phyloP scores from a whole-genome alignment of 1,139 yeast genomes.

The Lodderomyces metapsilosis region DNA sequence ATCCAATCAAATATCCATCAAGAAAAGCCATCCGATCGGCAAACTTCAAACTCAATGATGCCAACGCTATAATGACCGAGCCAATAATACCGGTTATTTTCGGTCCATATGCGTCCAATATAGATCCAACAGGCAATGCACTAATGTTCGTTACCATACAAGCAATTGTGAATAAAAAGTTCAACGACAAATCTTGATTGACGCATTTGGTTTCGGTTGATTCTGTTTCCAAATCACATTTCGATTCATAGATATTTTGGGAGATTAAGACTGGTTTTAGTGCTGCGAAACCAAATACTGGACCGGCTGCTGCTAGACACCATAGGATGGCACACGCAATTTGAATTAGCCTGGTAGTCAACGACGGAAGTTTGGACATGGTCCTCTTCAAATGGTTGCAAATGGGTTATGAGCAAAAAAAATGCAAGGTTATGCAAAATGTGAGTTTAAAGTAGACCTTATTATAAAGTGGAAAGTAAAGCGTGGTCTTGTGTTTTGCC shows the following conservation, averaged over 20 bases:
- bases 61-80: constrained; percentile 51
- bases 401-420: neutral
- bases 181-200: constrained; percentile 76
- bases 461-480: too few species aligned
- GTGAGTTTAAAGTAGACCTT: too few species aligned
- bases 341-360: constrained; percentile 24
- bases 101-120: constrained; percentile 80
- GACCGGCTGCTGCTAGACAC: constrained; percentile 92
- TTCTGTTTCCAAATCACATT: constrained; percentile 39
- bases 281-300: constrained; percentile 93
- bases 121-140: constrained; percentile 77
- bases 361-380: constrained; percentile 15
- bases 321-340: constrained; percentile 68
- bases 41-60: constrained; percentile 48
- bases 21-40: constrained; percentile 26
- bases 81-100: constrained; percentile 77
- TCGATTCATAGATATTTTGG: constrained; percentile 71
- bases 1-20: constrained; percentile 51
- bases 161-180: constrained; percentile 79
- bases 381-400: neutral
- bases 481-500: too few species aligned
- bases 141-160: constrained; percentile 85
- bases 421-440: neutral
- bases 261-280: constrained; percentile 74
- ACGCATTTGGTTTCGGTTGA: constrained; percentile 46